Evolutionary conservation across 805 yeast species (phyloP), one percentile per base, ranked within the genome.

Genomic region (Wickerhamomyces ciferrii): DNA sequence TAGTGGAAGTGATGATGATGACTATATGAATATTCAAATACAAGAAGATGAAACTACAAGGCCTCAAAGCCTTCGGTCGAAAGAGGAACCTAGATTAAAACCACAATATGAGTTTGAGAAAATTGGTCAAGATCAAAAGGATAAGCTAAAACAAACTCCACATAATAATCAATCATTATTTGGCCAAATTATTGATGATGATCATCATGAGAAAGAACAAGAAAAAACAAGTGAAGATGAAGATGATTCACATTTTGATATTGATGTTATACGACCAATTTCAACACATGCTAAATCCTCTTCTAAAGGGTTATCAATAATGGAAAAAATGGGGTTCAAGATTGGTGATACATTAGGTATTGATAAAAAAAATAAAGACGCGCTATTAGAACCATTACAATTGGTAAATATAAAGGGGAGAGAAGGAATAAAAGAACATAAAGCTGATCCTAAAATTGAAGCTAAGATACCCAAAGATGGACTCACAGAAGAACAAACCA

Each of bases 281-380:
- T 48, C 50, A 3, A 48, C 7, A 1, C 49, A 45, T 2, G 18
- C 43, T 13, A 42, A 21, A n/a, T 35, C 17, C 7, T 62, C 66
- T 42, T 73, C 78, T 0, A 65, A 69, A 42, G 83, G 80, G 0
- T 62, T 76, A 21, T 53, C 68, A 6, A 78, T 80, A 50, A 79
- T 81, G 85, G 65, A 68, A 52, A 74, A 68, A 52, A 80, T 81
- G 85, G 86, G 85, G 1, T 81, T 69, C 54, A 69, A 65, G 45
- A 56, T 70, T 3, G 84, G 83, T 18, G 66, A 70, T 23, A 54
- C 69, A 0, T 59, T 78, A 17, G 83, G 84, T 0, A 51, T 44
- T 20, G 47, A 54, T 14, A 49, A 41, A 23, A n/a, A 46, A 13
- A 46, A 53, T 27, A 27, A 49, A 20, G 51, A 54, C 5, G 67